Evolutionary conservation across 2,329 filamentous ascomycete species (phyloP).

Genomic region (Claviceps lovelessii): DNA sequence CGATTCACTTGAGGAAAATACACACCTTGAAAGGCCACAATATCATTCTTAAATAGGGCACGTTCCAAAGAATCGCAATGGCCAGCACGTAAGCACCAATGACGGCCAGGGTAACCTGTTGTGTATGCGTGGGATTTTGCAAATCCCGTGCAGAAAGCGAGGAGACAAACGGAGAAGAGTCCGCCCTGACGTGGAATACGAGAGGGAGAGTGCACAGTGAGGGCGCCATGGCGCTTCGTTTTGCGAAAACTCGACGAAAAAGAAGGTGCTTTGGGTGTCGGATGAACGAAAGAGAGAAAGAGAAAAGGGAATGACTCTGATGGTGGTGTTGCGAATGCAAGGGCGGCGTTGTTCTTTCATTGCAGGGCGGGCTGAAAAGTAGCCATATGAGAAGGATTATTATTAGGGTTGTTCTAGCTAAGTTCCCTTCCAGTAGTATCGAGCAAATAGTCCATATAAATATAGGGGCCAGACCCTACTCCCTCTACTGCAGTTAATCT

Average conservation of each 20-base stretch:
- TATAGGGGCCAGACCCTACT: too few species aligned
- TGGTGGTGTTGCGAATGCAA: not conserved
- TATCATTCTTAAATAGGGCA: conserved; percentile 59
- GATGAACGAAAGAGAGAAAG: not conserved
- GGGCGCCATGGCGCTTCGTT: conserved; percentile 2
- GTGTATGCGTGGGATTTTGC: conserved; percentile 47
- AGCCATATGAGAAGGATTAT: too few species aligned
- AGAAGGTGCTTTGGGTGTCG: not conserved
- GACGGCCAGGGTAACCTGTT: conserved; percentile 55
- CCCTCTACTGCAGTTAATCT: too few species aligned
- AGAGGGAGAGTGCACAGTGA: not conserved
- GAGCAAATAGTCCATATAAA: too few species aligned
- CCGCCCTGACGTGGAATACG: conserved; percentile 5
- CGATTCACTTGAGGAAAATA: not conserved
- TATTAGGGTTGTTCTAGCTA: too few species aligned
- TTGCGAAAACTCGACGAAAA: not conserved
- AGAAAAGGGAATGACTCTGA: not conserved
- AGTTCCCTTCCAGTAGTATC: too few species aligned
- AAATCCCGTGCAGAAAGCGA: conserved; percentile 37
- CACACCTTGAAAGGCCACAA: conserved; percentile 68
- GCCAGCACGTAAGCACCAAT: conserved; percentile 58
- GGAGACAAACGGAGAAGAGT: conserved; percentile 1
- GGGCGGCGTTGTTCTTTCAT: not conserved
- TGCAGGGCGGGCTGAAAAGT: not conserved
- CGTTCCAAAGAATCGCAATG: conserved; percentile 66